Evolutionary conservation across 306 rosid species (phyloP).

Genomic region (Gastrolobium bilobum): DNA sequence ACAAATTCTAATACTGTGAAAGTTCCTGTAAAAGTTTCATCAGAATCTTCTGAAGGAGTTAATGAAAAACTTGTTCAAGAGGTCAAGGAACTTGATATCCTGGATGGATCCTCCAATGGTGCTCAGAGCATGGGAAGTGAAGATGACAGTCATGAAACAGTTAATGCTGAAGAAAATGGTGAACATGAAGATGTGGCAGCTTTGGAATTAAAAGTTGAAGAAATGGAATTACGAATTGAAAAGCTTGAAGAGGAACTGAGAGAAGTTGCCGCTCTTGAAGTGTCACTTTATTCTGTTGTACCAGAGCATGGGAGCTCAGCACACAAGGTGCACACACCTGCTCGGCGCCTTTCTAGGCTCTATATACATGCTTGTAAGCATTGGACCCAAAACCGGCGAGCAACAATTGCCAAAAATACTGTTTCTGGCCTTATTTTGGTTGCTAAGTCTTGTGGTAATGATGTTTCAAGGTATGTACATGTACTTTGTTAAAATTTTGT

Average conservation of each 20-base stretch:
- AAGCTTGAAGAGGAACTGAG: conserved; percentile 96
- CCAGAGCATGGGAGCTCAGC: conserved; percentile 99
- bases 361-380: conserved; percentile 89
- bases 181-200: conserved; percentile 57
- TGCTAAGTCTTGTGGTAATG: conserved; percentile 95
- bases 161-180: conserved; percentile 58
- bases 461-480: conserved; percentile 81
- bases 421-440: conserved; percentile 91
- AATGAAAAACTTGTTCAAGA: conserved; percentile 65
- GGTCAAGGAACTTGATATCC: conserved; percentile 56
- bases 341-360: conserved; percentile 95
- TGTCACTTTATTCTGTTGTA: conserved; percentile 86
- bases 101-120: conserved; percentile 68
- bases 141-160: conserved; percentile 51
- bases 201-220: conserved; percentile 64
- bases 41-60: conserved; percentile 71
- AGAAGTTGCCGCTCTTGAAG: conserved; percentile 99
- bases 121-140: conserved; percentile 57
- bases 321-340: conserved; percentile 98
- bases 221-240: conserved; percentile 83
- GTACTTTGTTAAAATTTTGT: conserved; percentile 19
- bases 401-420: conserved; percentile 77
- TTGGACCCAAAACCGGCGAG: conserved; percentile 76
- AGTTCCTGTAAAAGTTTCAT: conserved; percentile 55
- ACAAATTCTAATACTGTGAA: conserved; percentile 53